Conservation (phyloP, 495 filamentous ascomycete genomes). For the Neurospora intermedia region DNA sequence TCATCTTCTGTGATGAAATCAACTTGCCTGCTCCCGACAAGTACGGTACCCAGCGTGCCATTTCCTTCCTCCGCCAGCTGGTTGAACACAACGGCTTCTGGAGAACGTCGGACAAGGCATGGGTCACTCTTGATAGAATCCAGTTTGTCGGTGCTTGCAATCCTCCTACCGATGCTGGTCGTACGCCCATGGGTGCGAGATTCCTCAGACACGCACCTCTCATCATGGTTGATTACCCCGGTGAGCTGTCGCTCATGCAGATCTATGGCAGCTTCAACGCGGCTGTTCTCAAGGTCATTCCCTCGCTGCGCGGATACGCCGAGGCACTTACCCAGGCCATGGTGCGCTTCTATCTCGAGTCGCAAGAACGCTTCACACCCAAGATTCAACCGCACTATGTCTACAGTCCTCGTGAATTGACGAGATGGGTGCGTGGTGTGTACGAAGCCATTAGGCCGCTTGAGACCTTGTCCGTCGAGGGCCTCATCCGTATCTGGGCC, state of each 20-base stretch:
- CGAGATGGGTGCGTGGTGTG: slow-evolving; percentile 90
- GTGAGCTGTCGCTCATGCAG: slow-evolving; percentile 83
- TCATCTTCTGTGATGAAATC: slow-evolving; percentile 98
- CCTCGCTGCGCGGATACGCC: slow-evolving; percentile 86
- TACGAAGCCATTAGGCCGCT: slow-evolving; percentile 94
- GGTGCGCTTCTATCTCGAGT: slow-evolving; percentile 93
- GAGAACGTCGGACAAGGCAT: slow-evolving; percentile 92
- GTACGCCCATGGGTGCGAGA: slow-evolving; percentile 83
- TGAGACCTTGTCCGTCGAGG: slow-evolving; percentile 77
- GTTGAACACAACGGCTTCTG: slow-evolving; percentile 99
- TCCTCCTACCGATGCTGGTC: slow-evolving; percentile 94
- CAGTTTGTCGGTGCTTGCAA: slow-evolving; percentile 99
- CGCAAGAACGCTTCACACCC: slow-evolving; percentile 84
- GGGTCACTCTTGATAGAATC: slow-evolving; percentile 94
- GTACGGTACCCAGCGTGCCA: slow-evolving; percentile 93
- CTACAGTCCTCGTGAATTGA: slow-evolving; percentile 96
- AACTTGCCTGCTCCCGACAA: slow-evolving; percentile 97
- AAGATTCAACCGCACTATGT: slow-evolving; percentile 98
- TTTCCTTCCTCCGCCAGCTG: slow-evolving; percentile 91
- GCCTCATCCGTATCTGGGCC: slow-evolving; percentile 93
- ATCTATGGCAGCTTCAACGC: slow-evolving; percentile 99
- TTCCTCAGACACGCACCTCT: slow-evolving; percentile 93
- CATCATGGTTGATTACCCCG: slow-evolving; percentile 98
- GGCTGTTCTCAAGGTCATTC: slow-evolving; percentile 92
- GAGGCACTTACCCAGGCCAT: slow-evolving; percentile 93